Evolutionary conservation across 2,329 filamentous ascomycete genomes (phyloP).

Genomic region (Aspergillus neoniger): DNA sequence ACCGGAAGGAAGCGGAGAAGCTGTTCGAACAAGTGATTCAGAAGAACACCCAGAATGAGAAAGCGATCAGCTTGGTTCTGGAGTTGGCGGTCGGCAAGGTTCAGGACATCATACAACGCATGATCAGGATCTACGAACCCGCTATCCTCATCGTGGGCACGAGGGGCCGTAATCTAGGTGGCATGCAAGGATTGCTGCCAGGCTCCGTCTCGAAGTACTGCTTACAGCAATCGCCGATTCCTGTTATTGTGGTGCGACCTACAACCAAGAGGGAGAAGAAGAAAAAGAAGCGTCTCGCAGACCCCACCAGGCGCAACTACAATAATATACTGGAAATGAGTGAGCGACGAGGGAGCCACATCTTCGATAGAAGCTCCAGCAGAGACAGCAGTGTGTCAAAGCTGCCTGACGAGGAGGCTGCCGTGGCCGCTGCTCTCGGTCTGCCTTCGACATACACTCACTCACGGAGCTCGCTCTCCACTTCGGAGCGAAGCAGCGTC

Average conservation of each 20-base stretch:
- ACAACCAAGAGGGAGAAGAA: conserved; percentile 86
- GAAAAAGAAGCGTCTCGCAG: conserved; percentile 78
- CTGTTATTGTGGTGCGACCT: conserved; percentile 87
- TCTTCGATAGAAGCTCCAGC: conserved; percentile 54
- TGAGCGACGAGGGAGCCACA: conserved; percentile 51
- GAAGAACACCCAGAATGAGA: conserved; percentile 75
- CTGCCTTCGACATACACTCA: conserved; percentile 37
- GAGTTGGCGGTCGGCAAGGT: conserved; percentile 89
- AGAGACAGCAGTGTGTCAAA: conserved; percentile 48
- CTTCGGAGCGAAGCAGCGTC: conserved; percentile 37
- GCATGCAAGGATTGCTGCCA: conserved; percentile 81
- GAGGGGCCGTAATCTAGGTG: conserved; percentile 77
- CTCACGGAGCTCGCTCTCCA: conserved; percentile 38
- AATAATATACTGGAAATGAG: conserved; percentile 72
- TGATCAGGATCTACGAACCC: conserved; percentile 90
- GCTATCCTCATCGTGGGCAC: conserved; percentile 90
- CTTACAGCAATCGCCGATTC: conserved; percentile 87
- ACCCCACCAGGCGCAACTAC: conserved; percentile 75
- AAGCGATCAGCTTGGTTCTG: conserved; percentile 79
- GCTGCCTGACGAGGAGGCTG: conserved; percentile 51
- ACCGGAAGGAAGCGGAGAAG: conserved; percentile 72
- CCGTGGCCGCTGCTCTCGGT: conserved; percentile 53
- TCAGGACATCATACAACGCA: conserved; percentile 84
- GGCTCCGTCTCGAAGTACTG: conserved; percentile 95
- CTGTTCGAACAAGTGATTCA: conserved; percentile 74